A percentile compares a stretch with the other conserved stretches of the same genome.
Evolutionary conservation across 2,329 filamentous ascomycete genomes (phyloP).

Genomic region (Graphiopsis chlorocephala): DNA sequence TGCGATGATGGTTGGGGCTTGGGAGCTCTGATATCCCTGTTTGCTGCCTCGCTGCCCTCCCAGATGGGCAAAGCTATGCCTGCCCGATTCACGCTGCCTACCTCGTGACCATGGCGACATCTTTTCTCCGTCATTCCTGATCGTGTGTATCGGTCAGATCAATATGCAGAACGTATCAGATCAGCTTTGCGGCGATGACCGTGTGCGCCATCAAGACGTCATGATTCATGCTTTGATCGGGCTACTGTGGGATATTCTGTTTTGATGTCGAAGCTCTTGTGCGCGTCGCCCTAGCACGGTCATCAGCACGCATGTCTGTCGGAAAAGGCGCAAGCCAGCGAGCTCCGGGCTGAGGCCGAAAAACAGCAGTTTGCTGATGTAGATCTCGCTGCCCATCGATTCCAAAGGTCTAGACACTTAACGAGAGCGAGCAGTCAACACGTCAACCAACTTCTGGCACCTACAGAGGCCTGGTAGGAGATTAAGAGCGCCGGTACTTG

Average conservation of each 20-base stretch:
- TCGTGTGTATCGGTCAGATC: not conserved
- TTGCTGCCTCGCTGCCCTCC: not conserved
- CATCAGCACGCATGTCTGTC: not conserved
- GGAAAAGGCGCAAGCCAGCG: not conserved
- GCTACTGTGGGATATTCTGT: not conserved
- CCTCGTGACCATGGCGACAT: not conserved
- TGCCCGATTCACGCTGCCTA: not conserved
- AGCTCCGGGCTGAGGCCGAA: not conserved
- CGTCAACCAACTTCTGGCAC: slow-evolving; percentile 3
- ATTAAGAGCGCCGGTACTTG: slow-evolving; percentile 4
- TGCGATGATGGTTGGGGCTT: not conserved
- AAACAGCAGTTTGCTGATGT: not conserved
- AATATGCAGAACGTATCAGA: not conserved
- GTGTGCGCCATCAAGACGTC: not conserved
- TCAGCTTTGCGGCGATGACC: not conserved
- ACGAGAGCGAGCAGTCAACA: not conserved
- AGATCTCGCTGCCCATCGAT: not conserved
- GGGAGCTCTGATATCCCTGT: not conserved
- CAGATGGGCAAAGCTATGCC: not conserved
- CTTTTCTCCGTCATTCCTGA: not conserved
- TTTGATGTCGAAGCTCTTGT: not conserved
- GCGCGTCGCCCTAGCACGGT: not conserved
- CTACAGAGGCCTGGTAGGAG: slow-evolving; percentile 1
- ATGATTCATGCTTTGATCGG: not conserved
- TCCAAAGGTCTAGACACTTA: not conserved